Evolutionary conservation across 108 stramenopile genomes (phyloP).

Genomic region (Mediolabrus comicus): DNA sequence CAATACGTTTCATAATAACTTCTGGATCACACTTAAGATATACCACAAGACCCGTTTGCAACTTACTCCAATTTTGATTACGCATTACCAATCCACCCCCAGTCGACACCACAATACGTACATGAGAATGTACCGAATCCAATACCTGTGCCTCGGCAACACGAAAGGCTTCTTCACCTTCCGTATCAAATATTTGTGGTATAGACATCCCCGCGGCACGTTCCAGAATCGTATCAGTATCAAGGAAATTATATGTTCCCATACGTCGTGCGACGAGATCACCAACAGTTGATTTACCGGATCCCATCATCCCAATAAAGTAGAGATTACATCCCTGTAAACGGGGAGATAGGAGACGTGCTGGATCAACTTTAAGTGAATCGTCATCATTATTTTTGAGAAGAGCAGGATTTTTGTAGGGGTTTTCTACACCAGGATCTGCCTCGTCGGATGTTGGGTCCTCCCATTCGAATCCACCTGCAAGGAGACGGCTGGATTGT

Average conservation of each 20-base stretch:
- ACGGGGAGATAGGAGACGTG: conserved; percentile 73
- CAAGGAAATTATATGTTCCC: conserved; percentile 91
- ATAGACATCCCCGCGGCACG: conserved; percentile 69
- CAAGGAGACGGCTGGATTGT: conserved; percentile 5
- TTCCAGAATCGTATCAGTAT: conserved; percentile 90
- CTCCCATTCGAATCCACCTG: conserved; percentile 88
- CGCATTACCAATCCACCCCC: conserved; percentile 43
- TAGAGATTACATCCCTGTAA: conserved; percentile 86
- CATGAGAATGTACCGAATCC: conserved; percentile 81
- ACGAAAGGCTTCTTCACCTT: conserved; percentile 91
- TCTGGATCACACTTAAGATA: conserved; percentile 86
- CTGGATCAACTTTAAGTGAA: conserved; percentile 67
- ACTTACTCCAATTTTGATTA: conserved; percentile 86
- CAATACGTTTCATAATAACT: conserved; percentile 71
- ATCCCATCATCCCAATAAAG: conserved; percentile 97
- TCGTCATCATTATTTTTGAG: conserved; percentile 26
- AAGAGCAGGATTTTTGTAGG: conserved; percentile 75
- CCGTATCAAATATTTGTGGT: conserved; percentile 79
- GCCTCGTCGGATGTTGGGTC: conserved; percentile 65
- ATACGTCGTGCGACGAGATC: conserved; percentile 77
- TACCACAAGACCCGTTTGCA: conserved; percentile 92
- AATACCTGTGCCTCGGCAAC: conserved; percentile 83
- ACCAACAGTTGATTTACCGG: conserved; percentile 86
- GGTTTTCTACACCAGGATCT: conserved; percentile 84
- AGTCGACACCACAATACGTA: conserved; percentile 64